A percentile compares a stretch with the other conserved stretches of the same genome.
phyloP scores from a whole-genome alignment of 768 basidiomycete species.

The Cystobasidium onofrii region DNA sequence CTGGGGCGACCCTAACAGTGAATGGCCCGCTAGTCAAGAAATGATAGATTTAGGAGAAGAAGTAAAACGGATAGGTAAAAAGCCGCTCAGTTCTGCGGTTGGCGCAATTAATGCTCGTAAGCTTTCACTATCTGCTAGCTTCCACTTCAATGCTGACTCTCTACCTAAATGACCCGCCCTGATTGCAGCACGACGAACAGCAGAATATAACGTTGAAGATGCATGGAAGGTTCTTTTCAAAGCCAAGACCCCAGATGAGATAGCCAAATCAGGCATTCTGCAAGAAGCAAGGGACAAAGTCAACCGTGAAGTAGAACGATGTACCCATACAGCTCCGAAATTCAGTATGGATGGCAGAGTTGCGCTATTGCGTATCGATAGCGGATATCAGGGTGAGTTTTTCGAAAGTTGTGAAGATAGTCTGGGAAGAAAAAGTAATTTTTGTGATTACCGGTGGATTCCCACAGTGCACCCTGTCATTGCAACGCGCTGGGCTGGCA shows the following conservation, averaged over 20 bases:
- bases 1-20: slow-evolving; percentile 42
- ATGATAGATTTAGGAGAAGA: slow-evolving; percentile 35
- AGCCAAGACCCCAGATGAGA: slow-evolving; percentile 43
- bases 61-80: slow-evolving; percentile 47
- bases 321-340: slow-evolving; percentile 46
- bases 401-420: too few relatives aligned
- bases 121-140: background rate
- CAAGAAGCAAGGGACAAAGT: slow-evolving; percentile 48
- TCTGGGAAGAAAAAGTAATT: too few relatives aligned
- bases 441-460: background rate
- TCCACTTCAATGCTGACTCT: slow-evolving; percentile 9
- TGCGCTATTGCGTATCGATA: slow-evolving; percentile 49
- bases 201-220: slow-evolving; percentile 46
- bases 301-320: slow-evolving; percentile 47
- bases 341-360: slow-evolving; percentile 51
- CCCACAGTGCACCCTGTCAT: slow-evolving; percentile 48
- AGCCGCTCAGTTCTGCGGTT: slow-evolving; percentile 49
- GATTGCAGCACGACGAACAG: slow-evolving; percentile 43
- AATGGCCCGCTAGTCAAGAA: slow-evolving; percentile 44
- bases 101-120: slow-evolving; percentile 50
- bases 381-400: slow-evolving; percentile 47
- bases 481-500: slow-evolving; percentile 51
- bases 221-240: slow-evolving; percentile 47
- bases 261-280: slow-evolving; percentile 44
- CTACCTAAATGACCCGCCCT: too few relatives aligned